Evolutionary conservation across 495 filamentous ascomycete genomes (phyloP), one percentile per base, ranked within the genome.

Genomic region (Penicillium herquei): DNA sequence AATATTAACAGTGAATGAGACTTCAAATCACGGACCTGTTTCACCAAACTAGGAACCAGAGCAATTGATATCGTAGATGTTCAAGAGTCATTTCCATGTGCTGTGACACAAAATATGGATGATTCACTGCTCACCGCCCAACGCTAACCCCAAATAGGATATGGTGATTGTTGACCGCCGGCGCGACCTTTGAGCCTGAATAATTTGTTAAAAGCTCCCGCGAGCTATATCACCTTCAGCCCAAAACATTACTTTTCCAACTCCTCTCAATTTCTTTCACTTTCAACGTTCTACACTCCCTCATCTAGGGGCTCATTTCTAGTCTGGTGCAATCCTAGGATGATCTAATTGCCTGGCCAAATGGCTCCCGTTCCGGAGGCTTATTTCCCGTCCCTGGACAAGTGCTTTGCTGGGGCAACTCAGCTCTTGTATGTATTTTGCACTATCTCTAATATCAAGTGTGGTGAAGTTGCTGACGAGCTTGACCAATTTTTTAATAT

Each of bases 311-410:
- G 37, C 43, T 47, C 45, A 26, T 43, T 49, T 39, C 49, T 42
- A 57, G 11, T 35, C 48, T 32, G 59, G 49, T 61, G 49, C 17
- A 51, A 50, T 56, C 54, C 68, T 80, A 77, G 70, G 68, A 78
- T 78, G 75, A 74, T 79, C 79, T 82, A 76, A 77, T 74, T 76
- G 78, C 73, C 70, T 71, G 68, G 78, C 78, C 79, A 81, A 63
- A 91, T 91, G 88, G 88, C 85, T 76, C 82, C 81, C 60, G 66
- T 77, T 57, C 71, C 77, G 67, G 80, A 83, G 64, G 77, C 64
- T 65, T 84, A 82, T 74, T 83, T 85, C 64, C 80, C 84, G 54
- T 78, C 84, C 59, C 76, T 87, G 66, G 84, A 88, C 69, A 79
- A 80, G 69, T 83, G 81, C 70, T 76, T 86, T 56, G 75, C 70